Base-by-base conservation (phyloP, 1,139 yeast genomes). In the Taphrina wiesneri region DNA sequence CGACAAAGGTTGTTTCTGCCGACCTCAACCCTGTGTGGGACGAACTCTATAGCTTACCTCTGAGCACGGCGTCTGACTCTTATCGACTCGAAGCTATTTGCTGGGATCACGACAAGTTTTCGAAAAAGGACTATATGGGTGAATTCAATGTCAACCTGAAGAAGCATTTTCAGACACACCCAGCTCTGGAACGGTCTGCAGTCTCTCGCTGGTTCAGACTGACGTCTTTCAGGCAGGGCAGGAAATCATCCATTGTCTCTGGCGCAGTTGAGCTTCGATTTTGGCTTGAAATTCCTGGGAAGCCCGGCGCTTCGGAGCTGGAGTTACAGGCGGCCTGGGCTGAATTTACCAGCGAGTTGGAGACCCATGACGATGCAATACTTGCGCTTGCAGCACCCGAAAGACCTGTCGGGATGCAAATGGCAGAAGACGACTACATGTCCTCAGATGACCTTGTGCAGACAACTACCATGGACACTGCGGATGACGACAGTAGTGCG, bases 231-330 rank as follows among this genome's bases (percentile, higher is more conserved):
- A 30, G 65, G 5, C 52, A 41, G 25, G 75, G 75, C 52, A 72
- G 77, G 2, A 77, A 81, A 67, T 82, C 81, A 53, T 76, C 82
- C 9, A 84, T 79, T 72, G 84, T 85, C 11, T 82, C 86, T 0
- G 91, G 91, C 0, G 81, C 86, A 0, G 69, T 87, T 3, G 77
- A 80, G 49, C 71, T 85, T n/a, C 80, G 82, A 32, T 82, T 86
- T 70, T 82, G 82, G 64, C 73, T 85, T 59, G 73, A 75, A n/a
- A 68, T 65, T n/a, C 74, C 78, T 7, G 71, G 76, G 1, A 68
- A 68, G 43, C 65, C 66, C 1, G 53, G 49, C 49, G 69, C 66
- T 60, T 68, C 53, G 7, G 69, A 70, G 19, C 67, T 68, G 43
- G 43, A 59, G 26, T 51, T 68, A 13, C 56, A 67, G 52, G 64